Conservation (phyloP, 2,329 filamentous ascomycete genomes). For the Aspergillus nomiae region DNA sequence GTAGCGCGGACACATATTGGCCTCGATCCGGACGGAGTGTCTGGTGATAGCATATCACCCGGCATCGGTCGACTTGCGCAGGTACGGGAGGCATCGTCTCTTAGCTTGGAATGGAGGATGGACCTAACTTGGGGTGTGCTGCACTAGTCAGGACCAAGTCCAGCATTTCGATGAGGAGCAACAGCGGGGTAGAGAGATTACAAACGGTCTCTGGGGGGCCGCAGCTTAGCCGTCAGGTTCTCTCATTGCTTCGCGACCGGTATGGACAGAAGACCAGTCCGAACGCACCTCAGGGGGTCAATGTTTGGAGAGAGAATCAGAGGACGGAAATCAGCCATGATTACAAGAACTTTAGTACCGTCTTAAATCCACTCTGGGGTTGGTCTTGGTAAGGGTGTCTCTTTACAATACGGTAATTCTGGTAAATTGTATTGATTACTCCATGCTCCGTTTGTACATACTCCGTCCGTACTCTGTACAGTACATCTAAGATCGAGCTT, state of each 20-base stretch:
- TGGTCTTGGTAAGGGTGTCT: neutral
- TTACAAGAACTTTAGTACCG: neutral
- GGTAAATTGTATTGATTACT: too few species aligned
- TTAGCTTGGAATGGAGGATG: neutral
- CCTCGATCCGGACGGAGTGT: constrained; percentile 60
- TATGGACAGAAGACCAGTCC: neutral
- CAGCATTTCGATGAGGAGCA: neutral
- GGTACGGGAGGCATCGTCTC: constrained; percentile 43
- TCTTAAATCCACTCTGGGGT: neutral
- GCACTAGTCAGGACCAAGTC: neutral
- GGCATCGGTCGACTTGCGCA: constrained; percentile 29
- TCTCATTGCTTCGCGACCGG: neutral
- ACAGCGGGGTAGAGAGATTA: constrained; percentile 4
- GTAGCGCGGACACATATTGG: constrained; percentile 63
- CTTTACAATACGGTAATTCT: neutral
- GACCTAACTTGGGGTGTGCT: constrained; percentile 1
- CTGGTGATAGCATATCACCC: constrained; percentile 61
- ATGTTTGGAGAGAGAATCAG: too few species aligned
- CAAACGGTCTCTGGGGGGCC: neutral
- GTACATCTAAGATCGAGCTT: too few species aligned
- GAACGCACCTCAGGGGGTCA: neutral
- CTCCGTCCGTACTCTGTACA: too few species aligned
- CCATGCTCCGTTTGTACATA: too few species aligned
- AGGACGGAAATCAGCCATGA: neutral
- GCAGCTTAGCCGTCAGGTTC: neutral